Evolutionary conservation across 208 protist species (phyloP).

Genomic region (Wallacemonas sp.): DNA sequence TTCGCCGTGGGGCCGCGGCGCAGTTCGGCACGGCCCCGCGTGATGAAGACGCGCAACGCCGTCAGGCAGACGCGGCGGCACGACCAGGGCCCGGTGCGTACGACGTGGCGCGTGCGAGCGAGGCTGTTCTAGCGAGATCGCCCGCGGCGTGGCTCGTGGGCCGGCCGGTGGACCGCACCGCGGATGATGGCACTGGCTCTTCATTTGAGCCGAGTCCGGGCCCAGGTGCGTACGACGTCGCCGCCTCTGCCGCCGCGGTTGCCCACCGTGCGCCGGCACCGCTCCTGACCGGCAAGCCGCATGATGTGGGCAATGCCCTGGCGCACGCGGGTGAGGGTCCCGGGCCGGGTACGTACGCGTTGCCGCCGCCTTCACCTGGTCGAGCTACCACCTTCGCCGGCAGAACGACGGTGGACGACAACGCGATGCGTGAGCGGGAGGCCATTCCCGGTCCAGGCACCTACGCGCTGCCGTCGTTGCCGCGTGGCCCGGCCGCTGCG

Average conservation of each 20-base stretch:
- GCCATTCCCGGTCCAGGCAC: constrained; percentile 26
- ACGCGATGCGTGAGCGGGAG: not conserved
- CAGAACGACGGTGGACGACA: not conserved
- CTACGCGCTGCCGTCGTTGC: constrained; percentile 9
- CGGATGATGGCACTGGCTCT: constrained; percentile 17
- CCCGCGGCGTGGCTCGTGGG: constrained; percentile 13
- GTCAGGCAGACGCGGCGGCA: not conserved
- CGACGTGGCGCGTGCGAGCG: not conserved
- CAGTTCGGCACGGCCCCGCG: constrained; percentile 25
- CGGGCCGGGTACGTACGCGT: constrained; percentile 27
- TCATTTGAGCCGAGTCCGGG: no score
- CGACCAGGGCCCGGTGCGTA: constrained; percentile 24
- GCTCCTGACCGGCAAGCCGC: constrained; percentile 5
- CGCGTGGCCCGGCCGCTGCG: not conserved
- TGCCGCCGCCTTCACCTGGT: not conserved
- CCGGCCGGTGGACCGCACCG: constrained; percentile 8
- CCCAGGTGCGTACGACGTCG: constrained; percentile 41
- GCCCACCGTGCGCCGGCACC: not conserved
- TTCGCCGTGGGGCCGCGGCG: not conserved
- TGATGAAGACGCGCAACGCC: not conserved
- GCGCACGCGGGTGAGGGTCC: constrained; percentile 7
- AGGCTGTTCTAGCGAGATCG: constrained; percentile 11
- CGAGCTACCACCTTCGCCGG: not conserved
- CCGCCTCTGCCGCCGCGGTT: not conserved
- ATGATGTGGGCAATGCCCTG: not conserved